Evolutionary conservation across 805 yeast genomes (phyloP).

Genomic region (Lipomyces spencermartinsiae): DNA sequence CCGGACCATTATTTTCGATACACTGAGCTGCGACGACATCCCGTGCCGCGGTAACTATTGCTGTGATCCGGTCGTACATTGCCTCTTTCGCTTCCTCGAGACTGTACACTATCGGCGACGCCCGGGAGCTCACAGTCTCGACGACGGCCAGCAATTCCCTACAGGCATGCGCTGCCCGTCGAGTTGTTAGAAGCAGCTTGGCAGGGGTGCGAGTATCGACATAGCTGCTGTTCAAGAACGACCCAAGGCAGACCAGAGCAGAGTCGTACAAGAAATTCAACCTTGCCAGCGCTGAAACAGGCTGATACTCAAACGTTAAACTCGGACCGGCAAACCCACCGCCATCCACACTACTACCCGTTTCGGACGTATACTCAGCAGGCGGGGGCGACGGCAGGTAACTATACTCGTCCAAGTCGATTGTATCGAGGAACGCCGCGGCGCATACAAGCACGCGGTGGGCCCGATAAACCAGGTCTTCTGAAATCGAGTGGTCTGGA

Average conservation of each 20-base stretch:
- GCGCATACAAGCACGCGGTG: conserved; percentile 46
- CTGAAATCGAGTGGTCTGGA: conserved; percentile 44
- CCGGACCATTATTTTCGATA: conserved; percentile 3
- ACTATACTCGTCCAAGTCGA: conserved; percentile 38
- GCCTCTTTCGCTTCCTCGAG: conserved; percentile 46
- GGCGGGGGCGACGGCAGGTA: background rate
- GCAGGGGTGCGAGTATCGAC: conserved; percentile 30
- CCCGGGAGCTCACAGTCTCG: conserved; percentile 43
- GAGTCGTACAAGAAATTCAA: conserved; percentile 48
- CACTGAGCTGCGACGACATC: conserved; percentile 44
- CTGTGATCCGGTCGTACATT: conserved; percentile 45
- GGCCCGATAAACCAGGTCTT: conserved; percentile 45
- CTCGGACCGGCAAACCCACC: background rate
- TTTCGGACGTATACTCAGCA: conserved; percentile 2
- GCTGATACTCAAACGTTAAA: conserved; percentile 18
- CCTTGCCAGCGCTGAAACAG: conserved; percentile 42
- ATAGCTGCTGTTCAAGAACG: conserved; percentile 44
- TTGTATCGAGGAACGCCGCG: conserved; percentile 44
- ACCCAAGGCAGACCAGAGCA: conserved; percentile 45
- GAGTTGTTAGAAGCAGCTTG: conserved; percentile 46
- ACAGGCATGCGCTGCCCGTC: conserved; percentile 50
- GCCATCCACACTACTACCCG: background rate
- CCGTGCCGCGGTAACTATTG: conserved; percentile 48
- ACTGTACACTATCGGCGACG: conserved; percentile 42
- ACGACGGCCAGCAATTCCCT: conserved; percentile 49